These are phyloP conservation scores for Eurotiales sp. DNA, from an alignment of 2,329 filamentous ascomycete genomes.

Conservation along the genomic window DNA sequence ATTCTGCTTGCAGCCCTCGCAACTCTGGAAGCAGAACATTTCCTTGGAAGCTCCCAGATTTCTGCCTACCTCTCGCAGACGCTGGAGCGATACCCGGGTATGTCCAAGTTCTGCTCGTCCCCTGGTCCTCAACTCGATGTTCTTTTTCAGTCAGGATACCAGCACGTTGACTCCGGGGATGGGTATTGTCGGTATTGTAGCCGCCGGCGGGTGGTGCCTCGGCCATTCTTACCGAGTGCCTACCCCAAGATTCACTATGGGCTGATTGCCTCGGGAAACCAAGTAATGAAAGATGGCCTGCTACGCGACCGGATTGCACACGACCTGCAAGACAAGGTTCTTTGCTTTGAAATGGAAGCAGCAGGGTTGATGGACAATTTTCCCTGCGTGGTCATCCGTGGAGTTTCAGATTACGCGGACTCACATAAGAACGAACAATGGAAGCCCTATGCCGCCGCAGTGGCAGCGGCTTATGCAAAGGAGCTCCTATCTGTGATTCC, in stretches of 20 bases:
- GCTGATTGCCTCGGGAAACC: constrained; percentile 2
- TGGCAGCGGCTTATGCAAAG: constrained; percentile 10
- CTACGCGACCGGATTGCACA: neutral
- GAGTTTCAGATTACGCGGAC: constrained; percentile 12
- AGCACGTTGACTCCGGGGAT: neutral
- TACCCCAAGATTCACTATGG: constrained; percentile 4
- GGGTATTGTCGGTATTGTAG: neutral
- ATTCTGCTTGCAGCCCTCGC: constrained; percentile 1
- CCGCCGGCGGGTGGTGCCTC: neutral
- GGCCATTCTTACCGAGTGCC: neutral
- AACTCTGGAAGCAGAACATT: neutral
- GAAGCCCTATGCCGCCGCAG: constrained; percentile 10
- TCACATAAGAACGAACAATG: constrained; percentile 12
- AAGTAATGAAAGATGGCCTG: neutral
- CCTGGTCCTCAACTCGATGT: neutral
- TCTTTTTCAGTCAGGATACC: neutral
- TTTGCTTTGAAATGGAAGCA: constrained; percentile 11
- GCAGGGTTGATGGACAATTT: constrained; percentile 9
- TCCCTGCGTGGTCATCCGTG: constrained; percentile 12
- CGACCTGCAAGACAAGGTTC: neutral
- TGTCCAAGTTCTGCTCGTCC: neutral
- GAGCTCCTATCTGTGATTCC: constrained; percentile 9
- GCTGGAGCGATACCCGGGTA: neutral
- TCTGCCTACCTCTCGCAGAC: neutral
- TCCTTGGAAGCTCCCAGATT: neutral